Evolutionary conservation across 371 early-diverging fungal genomes (phyloP), one percentile per base, ranked within the genome.

Genomic region (Actinomortierella ambigua): DNA sequence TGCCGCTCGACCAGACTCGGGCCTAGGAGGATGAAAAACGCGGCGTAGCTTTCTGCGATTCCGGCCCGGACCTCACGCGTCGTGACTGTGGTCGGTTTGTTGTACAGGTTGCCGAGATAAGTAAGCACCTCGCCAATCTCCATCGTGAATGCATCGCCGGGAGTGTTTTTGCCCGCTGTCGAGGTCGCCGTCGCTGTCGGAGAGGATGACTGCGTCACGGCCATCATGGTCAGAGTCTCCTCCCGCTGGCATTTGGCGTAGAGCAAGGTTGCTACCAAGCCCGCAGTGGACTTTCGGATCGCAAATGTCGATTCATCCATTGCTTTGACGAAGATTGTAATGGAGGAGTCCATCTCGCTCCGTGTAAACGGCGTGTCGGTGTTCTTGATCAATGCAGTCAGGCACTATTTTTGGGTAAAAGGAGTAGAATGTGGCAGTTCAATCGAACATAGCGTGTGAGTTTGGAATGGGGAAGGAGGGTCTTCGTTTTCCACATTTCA

Each of bases 11-110:
- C 87, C 51, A 87, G 87, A 2, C 76, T 75, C 0, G 88, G 70
- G 2, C 95, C 97, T 0, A 95, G 78, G 53, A 84, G 76, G 18
- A 86, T 79, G 57, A 95, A 87, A 4, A 94, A 63, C 1, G 86
- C 82, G 0, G 91, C 88, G 76, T 94, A 95, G 0, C 90, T 83
- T 61, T 96, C 95, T 13, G 92, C 77, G 1, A 96, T 76, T 6
- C 94, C 95, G 0, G 93, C 84, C 0, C 91, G 87, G 18, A 86
- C 80, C 39, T 95, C 95, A 15, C 90, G 82, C 1, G 92, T 81
- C 0, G 84, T 79, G n/a, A n/a, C n/a, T n/a, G n/a, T n/a, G 13
- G 77, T 75, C 15, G 75, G 77, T 29, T 80, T 86, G 50, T 82
- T 88, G 65, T 91, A 93, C 7, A 83, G 76, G 1, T 55, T 56